A percentile compares a stretch with the other conserved stretches of the same genome.
Evolutionary conservation across 1,284 basidiomycete genomes (phyloP).

Genomic region (Irpex lacteus): DNA sequence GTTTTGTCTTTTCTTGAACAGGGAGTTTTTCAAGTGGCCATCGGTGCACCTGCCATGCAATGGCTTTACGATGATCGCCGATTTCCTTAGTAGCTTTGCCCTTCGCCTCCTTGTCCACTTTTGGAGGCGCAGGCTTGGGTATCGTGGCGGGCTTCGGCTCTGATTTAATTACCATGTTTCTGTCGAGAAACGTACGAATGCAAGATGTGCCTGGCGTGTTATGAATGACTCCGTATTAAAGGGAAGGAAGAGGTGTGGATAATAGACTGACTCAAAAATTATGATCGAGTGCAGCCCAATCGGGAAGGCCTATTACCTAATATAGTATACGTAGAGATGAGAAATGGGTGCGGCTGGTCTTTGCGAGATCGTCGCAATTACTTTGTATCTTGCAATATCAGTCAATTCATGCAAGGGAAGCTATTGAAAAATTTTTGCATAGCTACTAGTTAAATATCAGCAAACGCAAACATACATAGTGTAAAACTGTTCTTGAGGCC

Average conservation of each 20-base stretch:
- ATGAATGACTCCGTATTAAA: neutral
- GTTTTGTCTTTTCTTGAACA: conserved; percentile 23
- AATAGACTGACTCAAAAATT: neutral
- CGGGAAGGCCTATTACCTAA: neutral
- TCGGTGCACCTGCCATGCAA: conserved; percentile 34
- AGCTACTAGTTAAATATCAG: no score
- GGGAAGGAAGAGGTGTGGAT: neutral
- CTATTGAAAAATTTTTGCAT: no score
- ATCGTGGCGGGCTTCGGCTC: conserved; percentile 21
- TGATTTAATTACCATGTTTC: conserved; percentile 14
- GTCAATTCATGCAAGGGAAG: no score
- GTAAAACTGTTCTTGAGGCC: no score
- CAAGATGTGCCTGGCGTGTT: neutral
- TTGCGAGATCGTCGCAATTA: neutral
- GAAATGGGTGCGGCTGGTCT: neutral
- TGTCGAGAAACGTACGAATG: neutral
- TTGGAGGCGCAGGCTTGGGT: conserved; percentile 11
- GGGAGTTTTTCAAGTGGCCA: conserved; percentile 33
- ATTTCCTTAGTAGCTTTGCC: conserved; percentile 23
- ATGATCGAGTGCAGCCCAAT: neutral
- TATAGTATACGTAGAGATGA: neutral
- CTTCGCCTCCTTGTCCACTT: conserved; percentile 16
- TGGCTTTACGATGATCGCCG: conserved; percentile 26
- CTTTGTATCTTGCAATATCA: no score
- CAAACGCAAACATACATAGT: no score